Percentiles rank a stretch among this genome's conserved stretches.
Conservation (phyloP, 768 basidiomycete species). For the Lanmaoa pseudosensibilis region DNA sequence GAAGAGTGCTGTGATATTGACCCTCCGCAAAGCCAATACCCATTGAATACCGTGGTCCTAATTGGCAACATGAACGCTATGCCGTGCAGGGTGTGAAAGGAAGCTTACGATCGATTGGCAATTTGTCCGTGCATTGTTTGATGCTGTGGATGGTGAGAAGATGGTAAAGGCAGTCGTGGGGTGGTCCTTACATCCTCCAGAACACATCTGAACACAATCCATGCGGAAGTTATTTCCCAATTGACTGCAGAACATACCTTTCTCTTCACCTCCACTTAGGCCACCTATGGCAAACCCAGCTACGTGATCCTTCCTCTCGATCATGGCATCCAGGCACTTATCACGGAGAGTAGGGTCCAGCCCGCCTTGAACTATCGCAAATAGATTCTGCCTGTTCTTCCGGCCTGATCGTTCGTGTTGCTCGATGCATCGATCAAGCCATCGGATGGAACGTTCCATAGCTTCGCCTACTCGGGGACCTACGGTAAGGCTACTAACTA, state of each 20-base stretch:
- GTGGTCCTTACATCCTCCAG: slow-evolving; percentile 70
- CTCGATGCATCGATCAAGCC: slow-evolving; percentile 86
- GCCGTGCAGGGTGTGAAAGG: background rate
- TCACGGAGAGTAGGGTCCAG: slow-evolving; percentile 70
- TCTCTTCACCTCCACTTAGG: slow-evolving; percentile 88
- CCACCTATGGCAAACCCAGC: slow-evolving; percentile 93
- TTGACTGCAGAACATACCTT: slow-evolving; percentile 50
- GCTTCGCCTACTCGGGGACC: slow-evolving; percentile 85
- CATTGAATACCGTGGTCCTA: slow-evolving; percentile 91
- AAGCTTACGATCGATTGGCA: slow-evolving; percentile 73
- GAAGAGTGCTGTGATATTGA: slow-evolving; percentile 27
- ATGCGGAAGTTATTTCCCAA: slow-evolving; percentile 5
- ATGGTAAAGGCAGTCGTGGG: background rate
- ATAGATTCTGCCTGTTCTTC: slow-evolving; percentile 72
- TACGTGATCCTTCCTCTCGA: slow-evolving; percentile 68
- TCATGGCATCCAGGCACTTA: slow-evolving; percentile 79
- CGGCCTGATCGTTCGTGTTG: slow-evolving; percentile 70
- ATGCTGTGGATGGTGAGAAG: slow-evolving; percentile 49
- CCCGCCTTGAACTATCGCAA: slow-evolving; percentile 91
- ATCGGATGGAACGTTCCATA: slow-evolving; percentile 84
- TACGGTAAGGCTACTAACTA: slow-evolving; percentile 77
- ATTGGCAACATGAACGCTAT: slow-evolving; percentile 11
- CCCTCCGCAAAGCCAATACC: slow-evolving; percentile 92
- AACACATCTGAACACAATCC: slow-evolving; percentile 59
- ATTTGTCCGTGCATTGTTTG: slow-evolving; percentile 73